phyloP scores from a whole-genome alignment of 768 basidiomycete species.

The Phlegmacium glaucopus region DNA sequence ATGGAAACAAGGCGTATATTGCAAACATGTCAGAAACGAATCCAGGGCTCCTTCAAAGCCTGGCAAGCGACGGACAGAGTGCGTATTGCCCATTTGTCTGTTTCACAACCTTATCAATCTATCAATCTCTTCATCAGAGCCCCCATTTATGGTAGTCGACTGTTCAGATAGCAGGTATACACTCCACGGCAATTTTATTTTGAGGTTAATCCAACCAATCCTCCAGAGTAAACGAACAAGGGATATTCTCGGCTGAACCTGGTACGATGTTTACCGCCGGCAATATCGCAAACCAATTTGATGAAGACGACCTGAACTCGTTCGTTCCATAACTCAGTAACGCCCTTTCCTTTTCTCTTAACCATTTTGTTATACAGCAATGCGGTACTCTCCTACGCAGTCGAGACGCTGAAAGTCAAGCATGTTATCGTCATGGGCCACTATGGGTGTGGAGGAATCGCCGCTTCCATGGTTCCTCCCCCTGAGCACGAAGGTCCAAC shows the following conservation, averaged over 20 bases:
- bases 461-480: constrained; percentile 20
- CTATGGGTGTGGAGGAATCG: constrained; percentile 30
- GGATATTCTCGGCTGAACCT: constrained; percentile 26
- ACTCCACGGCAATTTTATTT: no score
- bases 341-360: background rate
- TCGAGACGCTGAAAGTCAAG: constrained; percentile 23
- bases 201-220: background rate
- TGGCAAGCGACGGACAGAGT: constrained; percentile 21
- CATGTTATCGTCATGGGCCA: constrained; percentile 30
- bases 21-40: constrained; percentile 15
- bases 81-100: constrained; percentile 1
- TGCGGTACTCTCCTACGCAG: constrained; percentile 26
- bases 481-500: background rate
- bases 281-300: constrained; percentile 30
- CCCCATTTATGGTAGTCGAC: constrained; percentile 31
- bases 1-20: constrained; percentile 21
- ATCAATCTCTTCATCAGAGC: constrained; percentile 12
- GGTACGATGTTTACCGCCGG: constrained; percentile 31
- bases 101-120: background rate
- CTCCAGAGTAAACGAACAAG: constrained; percentile 26
- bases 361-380: constrained; percentile 12
- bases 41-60: constrained; percentile 15
- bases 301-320: constrained; percentile 26
- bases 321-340: constrained; percentile 12
- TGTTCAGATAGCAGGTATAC: constrained; percentile 27